Percentiles rank a stretch among this genome's conserved stretches.
phyloP scores from a whole-genome alignment of 2,329 filamentous ascomycete genomes.

The Aphanocladium album region DNA sequence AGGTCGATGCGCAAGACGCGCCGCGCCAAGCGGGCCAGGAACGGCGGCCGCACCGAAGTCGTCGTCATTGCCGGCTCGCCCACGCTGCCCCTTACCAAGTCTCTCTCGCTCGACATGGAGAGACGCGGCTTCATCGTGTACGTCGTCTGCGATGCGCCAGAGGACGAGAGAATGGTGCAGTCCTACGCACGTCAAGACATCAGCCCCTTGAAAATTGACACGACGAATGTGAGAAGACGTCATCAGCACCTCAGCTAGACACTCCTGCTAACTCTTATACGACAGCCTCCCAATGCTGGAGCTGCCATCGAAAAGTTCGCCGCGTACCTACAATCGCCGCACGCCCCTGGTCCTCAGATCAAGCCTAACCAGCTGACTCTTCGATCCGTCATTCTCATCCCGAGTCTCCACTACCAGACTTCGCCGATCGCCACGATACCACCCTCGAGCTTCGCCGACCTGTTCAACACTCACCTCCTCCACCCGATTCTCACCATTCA shows the following conservation, averaged over 20 bases:
- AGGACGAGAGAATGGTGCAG: constrained; percentile 77
- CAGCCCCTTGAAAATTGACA: constrained; percentile 73
- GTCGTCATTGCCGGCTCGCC: constrained; percentile 84
- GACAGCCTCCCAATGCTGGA: constrained; percentile 61
- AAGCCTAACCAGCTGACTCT: constrained; percentile 71
- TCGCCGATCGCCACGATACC: constrained; percentile 82
- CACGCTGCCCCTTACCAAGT: constrained; percentile 75
- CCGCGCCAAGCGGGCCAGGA: constrained; percentile 71
- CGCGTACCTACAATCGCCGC: constrained; percentile 65
- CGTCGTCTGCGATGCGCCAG: constrained; percentile 75
- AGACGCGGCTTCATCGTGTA: constrained; percentile 90
- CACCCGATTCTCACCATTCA: constrained; percentile 86
- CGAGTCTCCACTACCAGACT: constrained; percentile 72
- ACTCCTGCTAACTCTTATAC: not conserved
- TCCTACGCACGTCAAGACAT: constrained; percentile 76
- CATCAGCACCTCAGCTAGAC: not conserved
- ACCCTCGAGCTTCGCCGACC: constrained; percentile 78
- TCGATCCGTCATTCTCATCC: constrained; percentile 76
- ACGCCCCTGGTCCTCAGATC: constrained; percentile 70
- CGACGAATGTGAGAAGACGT: constrained; percentile 61
- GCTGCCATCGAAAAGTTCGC: constrained; percentile 68
- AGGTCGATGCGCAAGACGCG: constrained; percentile 62
- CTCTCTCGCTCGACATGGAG: constrained; percentile 81
- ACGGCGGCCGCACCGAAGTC: constrained; percentile 83
- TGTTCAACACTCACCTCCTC: constrained; percentile 86